Evolutionary conservation across 1,139 yeast species (phyloP).

Genomic region (Sugiyamaella xylanicola): DNA sequence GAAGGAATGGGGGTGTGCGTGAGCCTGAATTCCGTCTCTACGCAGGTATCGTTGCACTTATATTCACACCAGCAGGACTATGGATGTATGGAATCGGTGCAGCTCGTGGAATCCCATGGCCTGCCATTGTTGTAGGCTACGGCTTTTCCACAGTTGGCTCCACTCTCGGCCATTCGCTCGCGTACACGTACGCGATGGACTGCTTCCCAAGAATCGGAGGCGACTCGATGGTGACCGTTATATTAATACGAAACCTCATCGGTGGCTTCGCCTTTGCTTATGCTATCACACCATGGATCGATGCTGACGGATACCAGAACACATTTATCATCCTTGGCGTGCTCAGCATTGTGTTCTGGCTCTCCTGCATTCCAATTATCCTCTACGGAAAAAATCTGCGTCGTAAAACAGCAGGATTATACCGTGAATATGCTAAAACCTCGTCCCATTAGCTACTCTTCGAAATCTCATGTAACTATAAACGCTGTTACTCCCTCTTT

Average conservation of each 20-base stretch:
- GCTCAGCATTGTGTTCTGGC: conserved; percentile 47
- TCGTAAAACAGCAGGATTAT: conserved; percentile 16
- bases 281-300: conserved; percentile 53
- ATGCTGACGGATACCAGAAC: conserved; percentile 47
- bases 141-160: conserved; percentile 36
- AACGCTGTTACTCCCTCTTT: background rate
- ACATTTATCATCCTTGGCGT: conserved; percentile 51
- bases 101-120: conserved; percentile 61
- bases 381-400: conserved; percentile 34
- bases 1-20: conserved; percentile 62
- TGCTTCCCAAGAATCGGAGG: conserved; percentile 55
- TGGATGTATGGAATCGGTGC: conserved; percentile 78
- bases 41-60: conserved; percentile 61
- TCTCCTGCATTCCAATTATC: conserved; percentile 48
- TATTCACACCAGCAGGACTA: conserved; percentile 69
- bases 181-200: conserved; percentile 57
- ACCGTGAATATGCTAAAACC: conserved; percentile 16
- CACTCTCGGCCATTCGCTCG: conserved; percentile 52
- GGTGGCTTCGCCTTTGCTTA: conserved; percentile 52
- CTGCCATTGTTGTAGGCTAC: conserved; percentile 43
- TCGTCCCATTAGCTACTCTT: conserved; percentile 19
- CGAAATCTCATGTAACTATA: background rate
- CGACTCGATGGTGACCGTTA: conserved; percentile 51
- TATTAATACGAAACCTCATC: conserved; percentile 40
- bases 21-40: conserved; percentile 79